Conservation (phyloP, 257 asterid genomes). For the Nicotiana obtusifolia region DNA sequence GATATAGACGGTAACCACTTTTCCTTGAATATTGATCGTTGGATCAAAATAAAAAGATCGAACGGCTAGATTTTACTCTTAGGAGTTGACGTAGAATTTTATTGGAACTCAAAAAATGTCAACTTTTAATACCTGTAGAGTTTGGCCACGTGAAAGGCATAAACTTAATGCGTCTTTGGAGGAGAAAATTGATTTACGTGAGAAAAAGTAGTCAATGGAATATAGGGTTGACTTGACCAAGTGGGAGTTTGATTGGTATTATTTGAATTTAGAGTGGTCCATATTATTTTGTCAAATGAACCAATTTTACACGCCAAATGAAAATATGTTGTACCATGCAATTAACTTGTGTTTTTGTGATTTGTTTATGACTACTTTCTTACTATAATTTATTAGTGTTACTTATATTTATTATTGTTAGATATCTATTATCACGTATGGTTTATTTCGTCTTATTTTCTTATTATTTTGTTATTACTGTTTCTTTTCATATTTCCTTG, state of each 20-base stretch:
- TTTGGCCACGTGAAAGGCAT: slow-evolving; percentile 26
- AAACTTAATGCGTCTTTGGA: background rate
- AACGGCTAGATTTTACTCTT: background rate
- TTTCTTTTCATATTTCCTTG: too few relatives aligned
- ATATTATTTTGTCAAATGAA: background rate
- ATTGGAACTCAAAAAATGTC: background rate
- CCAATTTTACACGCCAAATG: background rate
- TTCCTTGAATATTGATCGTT: background rate
- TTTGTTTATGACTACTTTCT: background rate
- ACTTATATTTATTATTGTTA: too few relatives aligned
- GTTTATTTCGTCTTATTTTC: too few relatives aligned
- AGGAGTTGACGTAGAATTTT: background rate
- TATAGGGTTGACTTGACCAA: background rate
- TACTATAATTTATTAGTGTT: too few relatives aligned
- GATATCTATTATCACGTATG: too few relatives aligned
- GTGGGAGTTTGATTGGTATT: background rate
- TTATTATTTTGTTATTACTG: too few relatives aligned
- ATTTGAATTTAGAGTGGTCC: background rate
- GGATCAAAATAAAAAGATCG: background rate
- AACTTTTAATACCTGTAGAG: slow-evolving; percentile 17
- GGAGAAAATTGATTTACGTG: background rate
- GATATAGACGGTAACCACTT: background rate
- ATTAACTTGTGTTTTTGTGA: background rate
- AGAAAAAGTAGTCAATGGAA: background rate
- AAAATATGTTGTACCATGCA: background rate